Evolutionary conservation across 83 land plant species (phyloP).

Genomic region (Larix sibirica): DNA sequence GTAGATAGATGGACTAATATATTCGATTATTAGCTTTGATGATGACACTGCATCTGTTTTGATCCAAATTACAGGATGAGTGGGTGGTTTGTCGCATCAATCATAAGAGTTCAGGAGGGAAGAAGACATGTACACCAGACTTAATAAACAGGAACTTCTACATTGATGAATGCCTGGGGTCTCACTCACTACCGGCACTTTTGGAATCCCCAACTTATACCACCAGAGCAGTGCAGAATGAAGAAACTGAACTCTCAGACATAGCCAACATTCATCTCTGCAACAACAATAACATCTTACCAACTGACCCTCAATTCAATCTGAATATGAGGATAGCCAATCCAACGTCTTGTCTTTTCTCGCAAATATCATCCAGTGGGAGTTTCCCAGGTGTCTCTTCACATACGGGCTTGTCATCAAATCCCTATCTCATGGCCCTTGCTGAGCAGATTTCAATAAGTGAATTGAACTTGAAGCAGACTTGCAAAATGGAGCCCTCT

Average conservation of each 20-base stretch:
- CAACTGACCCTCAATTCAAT: not conserved
- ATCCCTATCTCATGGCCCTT: slow-evolving; percentile 15
- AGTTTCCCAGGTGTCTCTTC: not conserved
- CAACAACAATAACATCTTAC: not conserved
- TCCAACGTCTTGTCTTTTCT: slow-evolving; percentile 13
- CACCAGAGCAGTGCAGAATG: not conserved
- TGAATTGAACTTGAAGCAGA: slow-evolving; percentile 3
- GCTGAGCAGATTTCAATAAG: not conserved
- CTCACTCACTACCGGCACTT: slow-evolving; percentile 23
- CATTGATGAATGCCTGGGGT: slow-evolving; percentile 1
- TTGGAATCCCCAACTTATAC: slow-evolving; percentile 26
- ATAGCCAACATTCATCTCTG: not conserved
- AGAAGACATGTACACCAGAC: slow-evolving; percentile 22
- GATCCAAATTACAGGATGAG: slow-evolving; percentile 46
- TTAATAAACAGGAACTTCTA: slow-evolving; percentile 20
- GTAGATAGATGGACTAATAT: not conserved
- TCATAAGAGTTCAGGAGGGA: slow-evolving; percentile 44
- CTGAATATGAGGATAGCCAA: not conserved
- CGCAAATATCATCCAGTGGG: not conserved
- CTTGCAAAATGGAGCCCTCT: slow-evolving; percentile 10
- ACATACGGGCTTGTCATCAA: slow-evolving; percentile 2
- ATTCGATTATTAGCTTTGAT: not conserved
- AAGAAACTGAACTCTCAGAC: slow-evolving; percentile 9
- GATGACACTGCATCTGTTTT: slow-evolving; percentile 13
- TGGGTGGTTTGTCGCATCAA: slow-evolving; percentile 73